Evolutionary conservation across 1,139 yeast genomes (phyloP), one percentile per base, ranked within the genome.

Genomic region (Barnettozyma hawaiiensis): DNA sequence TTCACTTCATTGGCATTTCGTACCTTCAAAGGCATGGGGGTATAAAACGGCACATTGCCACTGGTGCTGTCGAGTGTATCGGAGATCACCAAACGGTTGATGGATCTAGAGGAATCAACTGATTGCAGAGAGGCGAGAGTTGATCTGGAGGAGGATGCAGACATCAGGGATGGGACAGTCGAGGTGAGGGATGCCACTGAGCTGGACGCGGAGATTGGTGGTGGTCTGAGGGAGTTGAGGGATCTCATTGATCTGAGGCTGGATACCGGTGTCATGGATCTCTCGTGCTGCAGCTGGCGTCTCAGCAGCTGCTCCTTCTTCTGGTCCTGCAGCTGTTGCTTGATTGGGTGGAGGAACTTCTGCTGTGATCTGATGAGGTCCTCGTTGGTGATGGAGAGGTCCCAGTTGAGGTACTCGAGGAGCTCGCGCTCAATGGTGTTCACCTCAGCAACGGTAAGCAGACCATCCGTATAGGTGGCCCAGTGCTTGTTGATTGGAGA

Each of bases 401-500:
- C 80, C 97, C 97, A 92, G 54, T 85, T 82, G 47, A 92, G 73
- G 52, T 87, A 78, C 39, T 75, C 77, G 43, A 90, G 76, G 52
- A 92, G 70, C 65, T 92, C 97, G 53, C 89, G 73, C 66, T 92
- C 98, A 58, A 95, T 86, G 60, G 89, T 78, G 64, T 92, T 92
- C 46, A 92, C 90, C 59, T 92, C 97, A 23, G 73, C 73, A 39
- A 85, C 67, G 21, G 79, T 62, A 52, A 92, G 74, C 45, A 92
- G 69, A 1, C 96, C 96, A 61, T 82, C 79, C 12, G 97, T 87
- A 68, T 89, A 90, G 47, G 77, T 74, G 14, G 95, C 83, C 98
- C 98, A 92, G 69, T 90, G 96, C 66, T 84, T 89, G 66, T 92
- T 92, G 63, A 90, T 75, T 40, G 97, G 98, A 15, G 94, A 81